These are phyloP conservation scores for Nicotiana knightiana DNA, from an alignment of 257 asterid genomes.

Conservation along the genomic window DNA sequence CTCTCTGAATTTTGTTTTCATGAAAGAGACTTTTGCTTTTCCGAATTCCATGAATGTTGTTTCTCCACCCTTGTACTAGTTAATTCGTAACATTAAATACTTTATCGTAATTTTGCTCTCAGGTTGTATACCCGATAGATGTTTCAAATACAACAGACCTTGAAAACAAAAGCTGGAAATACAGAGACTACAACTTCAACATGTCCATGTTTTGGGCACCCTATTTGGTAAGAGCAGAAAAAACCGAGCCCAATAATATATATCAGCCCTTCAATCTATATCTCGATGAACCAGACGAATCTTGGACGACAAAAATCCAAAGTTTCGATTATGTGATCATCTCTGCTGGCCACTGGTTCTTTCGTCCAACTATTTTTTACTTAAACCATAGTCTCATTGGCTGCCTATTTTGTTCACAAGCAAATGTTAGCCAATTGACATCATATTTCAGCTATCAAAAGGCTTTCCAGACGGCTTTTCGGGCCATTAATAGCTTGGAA, in stretches of 20 bases:
- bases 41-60: neutral
- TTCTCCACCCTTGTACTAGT: neutral
- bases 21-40: neutral
- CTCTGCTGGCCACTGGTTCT: constrained; percentile 35
- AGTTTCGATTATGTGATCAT: constrained; percentile 37
- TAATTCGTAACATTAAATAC: neutral
- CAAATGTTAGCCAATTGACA: constrained; percentile 32
- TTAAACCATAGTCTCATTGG: constrained; percentile 36
- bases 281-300: constrained; percentile 45
- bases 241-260: constrained; percentile 29
- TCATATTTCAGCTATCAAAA: constrained; percentile 32
- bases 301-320: constrained; percentile 30
- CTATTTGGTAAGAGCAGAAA: constrained; percentile 32
- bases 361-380: constrained; percentile 49
- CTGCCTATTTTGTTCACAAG: constrained; percentile 48
- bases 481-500: constrained; percentile 17
- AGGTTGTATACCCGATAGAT: constrained; percentile 40
- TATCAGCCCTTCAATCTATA: constrained; percentile 36
- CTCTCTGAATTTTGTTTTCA: no score
- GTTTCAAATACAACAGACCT: constrained; percentile 21
- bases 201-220: constrained; percentile 52
- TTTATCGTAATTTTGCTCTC: neutral
- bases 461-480: constrained; percentile 40
- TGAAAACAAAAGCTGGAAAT: constrained; percentile 32
- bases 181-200: constrained; percentile 44